Conservation (phyloP, 352 stramenopile genomes). For the Paralagenidium karlingii region DNA sequence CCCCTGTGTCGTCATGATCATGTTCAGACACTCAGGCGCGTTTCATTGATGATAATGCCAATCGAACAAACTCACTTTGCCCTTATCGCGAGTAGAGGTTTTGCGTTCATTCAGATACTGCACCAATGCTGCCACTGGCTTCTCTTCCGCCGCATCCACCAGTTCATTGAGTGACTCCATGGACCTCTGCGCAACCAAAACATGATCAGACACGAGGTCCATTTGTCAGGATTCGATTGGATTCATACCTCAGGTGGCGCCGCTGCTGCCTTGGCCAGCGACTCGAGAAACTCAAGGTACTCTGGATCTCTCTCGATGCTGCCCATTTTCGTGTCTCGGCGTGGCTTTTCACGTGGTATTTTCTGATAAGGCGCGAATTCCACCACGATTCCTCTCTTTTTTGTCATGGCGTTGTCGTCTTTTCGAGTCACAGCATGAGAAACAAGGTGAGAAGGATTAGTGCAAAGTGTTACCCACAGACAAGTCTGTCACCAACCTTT, state of each 20-base stretch:
- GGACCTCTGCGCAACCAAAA: neutral
- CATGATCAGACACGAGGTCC: neutral
- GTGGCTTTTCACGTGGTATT: conserved; percentile 63
- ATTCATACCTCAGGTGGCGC: too few relatives aligned
- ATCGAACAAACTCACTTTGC: too few relatives aligned
- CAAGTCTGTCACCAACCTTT: conserved; percentile 18
- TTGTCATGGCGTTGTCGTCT: conserved; percentile 1
- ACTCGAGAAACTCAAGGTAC: conserved; percentile 61
- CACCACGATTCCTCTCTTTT: conserved; percentile 23
- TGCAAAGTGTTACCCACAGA: too few relatives aligned
- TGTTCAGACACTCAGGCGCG: too few relatives aligned
- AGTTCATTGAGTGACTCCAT: neutral
- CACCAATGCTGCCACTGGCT: conserved; percentile 58
- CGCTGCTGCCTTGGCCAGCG: conserved; percentile 27
- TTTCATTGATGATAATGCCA: too few relatives aligned
- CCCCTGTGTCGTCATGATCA: too few relatives aligned
- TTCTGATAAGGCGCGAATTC: conserved; percentile 74
- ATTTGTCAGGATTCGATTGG: too few relatives aligned
- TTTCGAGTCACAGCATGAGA: conserved; percentile 1
- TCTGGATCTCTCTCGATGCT: conserved; percentile 64
- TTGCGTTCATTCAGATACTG: conserved; percentile 78
- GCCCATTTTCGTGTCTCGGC: conserved; percentile 62
- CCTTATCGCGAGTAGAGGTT: too few relatives aligned
- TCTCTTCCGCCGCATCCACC: conserved; percentile 40
- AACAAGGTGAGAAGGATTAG: neutral